Evolutionary conservation across 1,284 basidiomycete genomes (phyloP), one percentile per base, ranked within the genome.

Genomic region (Pseudozyma hubeiensis): DNA sequence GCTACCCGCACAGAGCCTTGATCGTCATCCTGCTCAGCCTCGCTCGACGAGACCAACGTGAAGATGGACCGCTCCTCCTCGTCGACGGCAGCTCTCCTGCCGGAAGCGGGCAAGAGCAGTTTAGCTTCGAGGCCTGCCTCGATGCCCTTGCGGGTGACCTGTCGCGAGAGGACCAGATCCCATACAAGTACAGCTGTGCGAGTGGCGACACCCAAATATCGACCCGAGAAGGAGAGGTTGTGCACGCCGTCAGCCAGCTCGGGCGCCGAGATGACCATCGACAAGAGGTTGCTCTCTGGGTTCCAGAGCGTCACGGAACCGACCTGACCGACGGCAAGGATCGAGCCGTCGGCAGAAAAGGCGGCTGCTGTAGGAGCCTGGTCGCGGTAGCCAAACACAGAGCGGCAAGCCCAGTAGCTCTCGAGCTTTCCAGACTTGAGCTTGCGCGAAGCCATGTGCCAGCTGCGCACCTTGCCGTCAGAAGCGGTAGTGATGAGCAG

Each of bases 311-410:
- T 90, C 50, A 96, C 88, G 61, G 90, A 89, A 19, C 88, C 82
- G 0, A 89, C 90, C 53, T 92, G 88, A 8, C 90, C 88, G 7
- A 96, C 88, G 5, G 91, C 92, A 30, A 98, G 86, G 40, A 99
- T 87, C 11, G 94, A 94, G 8, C 90, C 92, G 82, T 98, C 96
- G 1, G 88, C 88, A 7, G 94, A 93, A 89, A 93, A 97, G 0
- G 90, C 88, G 0, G 89, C 87, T 56, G 90, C 33, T 4, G 51
- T 57, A 3, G 81, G 79, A 10, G 56, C 53, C 35, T 75, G 69
- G 7, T 69, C 66, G 51, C 81, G 80, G 54, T 82, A 82, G 14
- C 63, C 67, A 47, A 83, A 78, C 17, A 79, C 65, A 35, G 79
- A 81, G 24, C 82, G 78, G 43, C 78, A 76, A 8, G 76, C 63